Base-by-base conservation (phyloP, 148 eudicot genomes). In the Heliosperma pusillum region DNA sequence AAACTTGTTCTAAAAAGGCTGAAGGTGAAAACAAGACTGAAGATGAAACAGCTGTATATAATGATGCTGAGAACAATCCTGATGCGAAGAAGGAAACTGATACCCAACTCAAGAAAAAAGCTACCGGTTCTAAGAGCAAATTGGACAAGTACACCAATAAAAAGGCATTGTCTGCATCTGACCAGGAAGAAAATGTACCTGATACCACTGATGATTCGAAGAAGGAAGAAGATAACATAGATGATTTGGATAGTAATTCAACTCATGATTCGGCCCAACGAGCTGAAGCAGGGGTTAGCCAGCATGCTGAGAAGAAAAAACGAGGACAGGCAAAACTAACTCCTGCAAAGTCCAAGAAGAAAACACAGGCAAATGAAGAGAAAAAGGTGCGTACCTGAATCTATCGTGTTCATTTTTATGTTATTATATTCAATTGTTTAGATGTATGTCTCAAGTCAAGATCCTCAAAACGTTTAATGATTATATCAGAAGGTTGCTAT, bases 401-500 rank as follows among this genome's bases (percentile, higher is more conserved):
- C 52, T 42, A 17, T 26, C 9, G 0, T 33, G 13, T 21, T 17
- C n/a, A 12, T 11, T 26, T 77, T 3, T 21, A 42, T 55, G 16
- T 69, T 69, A 12, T 69, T 57, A n/a, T n/a, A n/a, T 36, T 60
- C 17, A 8, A 40, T 11, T 42, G 60, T 76, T 13, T 33, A n/a
- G n/a, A n/a, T n/a, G n/a, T n/a, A n/a, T n/a, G n/a, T n/a, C n/a
- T n/a, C n/a, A n/a, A n/a, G n/a, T n/a, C n/a, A n/a, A n/a, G n/a
- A n/a, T n/a, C n/a, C 55, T 63, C 60, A 11, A 60, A 21, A 27
- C 42, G 45, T 76, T 8, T 74, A 7, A 40, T 79, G 60, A 36
- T 60, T 53, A 45, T 81, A 40, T 56, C 72, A 90, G 99, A 89
- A 89, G 66, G 80, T 53, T 59, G 62, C 77, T 82, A 80, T 85